Base-by-base conservation (phyloP, 352 stramenopile species). In the Pythium aquatile region DNA sequence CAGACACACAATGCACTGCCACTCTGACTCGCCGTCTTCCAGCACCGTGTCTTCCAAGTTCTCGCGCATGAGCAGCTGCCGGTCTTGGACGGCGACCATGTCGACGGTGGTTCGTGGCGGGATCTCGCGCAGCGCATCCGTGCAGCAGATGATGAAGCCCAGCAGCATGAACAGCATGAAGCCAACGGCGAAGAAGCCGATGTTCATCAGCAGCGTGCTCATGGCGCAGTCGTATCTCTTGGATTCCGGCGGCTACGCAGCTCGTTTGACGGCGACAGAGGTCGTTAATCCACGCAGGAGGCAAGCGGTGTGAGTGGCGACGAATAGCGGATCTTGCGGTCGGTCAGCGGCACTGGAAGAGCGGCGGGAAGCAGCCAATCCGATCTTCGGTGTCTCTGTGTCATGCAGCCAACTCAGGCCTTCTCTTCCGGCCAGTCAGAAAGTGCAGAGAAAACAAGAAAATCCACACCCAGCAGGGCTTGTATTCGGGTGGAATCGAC, bases 1-100 rank as follows among this genome's bases (percentile, higher is more conserved):
- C 29, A 73, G 66, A 62, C 75, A 83, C 37, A 83, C 73, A 48
- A 80, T 67, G 59, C 75, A 83, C 60, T 80, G 70, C 75, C 75
- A 83, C 62, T 83, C 75, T 39, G 60, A 66, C 40, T 63, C 48
- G 37, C 75, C 75, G 9, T 78, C 72, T 5, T 65, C 59, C n/a
- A 83, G 64, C 47, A 80, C 64, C 30, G 69, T 80, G 44, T 77
- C 69, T 29, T 64, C 66, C 17, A 81, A 63, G 49, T 81, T 73
- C 49, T 81, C 68, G 44, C 74, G 74, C 53, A 68, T 54, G 7
- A 78, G 53, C 24, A 74, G 62, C 49, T 75, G 62, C 13, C 64
- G 68, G 58, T 67, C 68, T n/a, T 63, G 49, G 33, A 55, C 54
- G 28, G 68, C 63, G 13, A 66, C 58, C 55, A 73, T 63, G 39